Evolutionary conservation across 2,329 filamentous ascomycete species (phyloP).

Genomic region (Neonectria hederae): DNA sequence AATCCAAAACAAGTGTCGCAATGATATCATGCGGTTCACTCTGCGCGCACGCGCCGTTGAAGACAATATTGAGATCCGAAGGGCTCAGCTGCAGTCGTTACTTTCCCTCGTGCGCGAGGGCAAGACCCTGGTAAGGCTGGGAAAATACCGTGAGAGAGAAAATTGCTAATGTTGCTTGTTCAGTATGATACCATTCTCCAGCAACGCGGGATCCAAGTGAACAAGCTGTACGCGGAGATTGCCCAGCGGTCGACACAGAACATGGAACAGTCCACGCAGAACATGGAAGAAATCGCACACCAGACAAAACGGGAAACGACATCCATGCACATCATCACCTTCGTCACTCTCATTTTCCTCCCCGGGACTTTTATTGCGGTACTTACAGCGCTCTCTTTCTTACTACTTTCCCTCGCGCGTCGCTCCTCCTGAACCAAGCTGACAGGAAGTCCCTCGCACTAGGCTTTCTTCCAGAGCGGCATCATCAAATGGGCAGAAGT

Average conservation of each 20-base stretch:
- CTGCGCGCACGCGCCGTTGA: conserved; percentile 1
- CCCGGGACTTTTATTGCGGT: conserved; percentile 34
- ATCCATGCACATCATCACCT: conserved; percentile 31
- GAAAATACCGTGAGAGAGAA: not conserved
- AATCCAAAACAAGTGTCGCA: not conserved
- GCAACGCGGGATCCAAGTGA: conserved; percentile 20
- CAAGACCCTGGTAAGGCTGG: conserved; percentile 17
- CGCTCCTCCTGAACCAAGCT: conserved; percentile 4
- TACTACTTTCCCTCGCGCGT: not conserved
- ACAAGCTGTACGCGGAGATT: conserved; percentile 28
- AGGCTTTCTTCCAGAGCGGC: conserved; percentile 33
- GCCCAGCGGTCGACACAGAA: conserved; percentile 18
- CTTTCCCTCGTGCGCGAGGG: conserved; percentile 19
- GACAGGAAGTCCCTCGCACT: not conserved
- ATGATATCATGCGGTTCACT: not conserved
- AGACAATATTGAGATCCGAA: conserved; percentile 16
- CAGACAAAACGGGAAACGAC: conserved; percentile 32
- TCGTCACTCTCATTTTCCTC: conserved; percentile 29
- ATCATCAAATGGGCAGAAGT: conserved; percentile 21
- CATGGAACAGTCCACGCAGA: not conserved
- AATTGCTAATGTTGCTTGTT: not conserved
- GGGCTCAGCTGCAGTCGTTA: conserved; percentile 16
- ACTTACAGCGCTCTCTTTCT: not conserved
- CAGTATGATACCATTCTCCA: conserved; percentile 30
- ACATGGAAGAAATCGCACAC: conserved; percentile 31